Percentiles rank a stretch among this genome's conserved stretches.
Evolutionary conservation across 305 asterid species (phyloP).

Genomic region (Plantago coronopus): DNA sequence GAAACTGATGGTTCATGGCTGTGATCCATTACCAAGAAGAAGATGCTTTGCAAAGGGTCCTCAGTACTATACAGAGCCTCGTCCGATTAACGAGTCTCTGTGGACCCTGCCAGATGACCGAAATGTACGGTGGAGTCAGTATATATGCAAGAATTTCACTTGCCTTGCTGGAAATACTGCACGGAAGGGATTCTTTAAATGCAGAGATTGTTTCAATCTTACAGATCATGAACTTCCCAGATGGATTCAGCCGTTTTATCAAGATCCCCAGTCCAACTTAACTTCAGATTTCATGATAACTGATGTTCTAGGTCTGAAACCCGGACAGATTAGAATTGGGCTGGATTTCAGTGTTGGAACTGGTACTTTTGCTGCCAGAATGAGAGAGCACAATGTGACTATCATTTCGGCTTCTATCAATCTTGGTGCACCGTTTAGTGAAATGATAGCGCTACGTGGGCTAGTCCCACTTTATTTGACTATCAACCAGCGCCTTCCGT

Average conservation of each 20-base stretch:
- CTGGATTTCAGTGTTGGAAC: conserved; percentile 61
- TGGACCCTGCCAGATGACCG: conserved; percentile 53
- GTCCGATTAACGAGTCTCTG: conserved; percentile 37
- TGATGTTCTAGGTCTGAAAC: conserved; percentile 51
- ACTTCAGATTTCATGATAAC: conserved; percentile 43
- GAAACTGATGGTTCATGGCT: conserved; percentile 51
- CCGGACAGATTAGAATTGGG: conserved; percentile 47
- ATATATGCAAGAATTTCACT: conserved; percentile 54
- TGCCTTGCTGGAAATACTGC: conserved; percentile 38
- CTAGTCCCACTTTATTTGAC: conserved; percentile 58
- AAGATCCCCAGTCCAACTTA: conserved; percentile 26
- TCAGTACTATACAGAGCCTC: conserved; percentile 39
- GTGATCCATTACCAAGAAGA: conserved; percentile 64
- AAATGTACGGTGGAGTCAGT: conserved; percentile 53
- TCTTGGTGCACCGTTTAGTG: conserved; percentile 63
- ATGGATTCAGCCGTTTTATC: conserved; percentile 42
- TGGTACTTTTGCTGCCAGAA: conserved; percentile 60
- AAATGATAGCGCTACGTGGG: conserved; percentile 55
- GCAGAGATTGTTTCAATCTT: conserved; percentile 57
- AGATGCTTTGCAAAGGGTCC: conserved; percentile 55
- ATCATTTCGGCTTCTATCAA: conserved; percentile 48
- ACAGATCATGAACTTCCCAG: conserved; percentile 44
- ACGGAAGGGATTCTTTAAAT: conserved; percentile 53
- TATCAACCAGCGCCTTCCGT: conserved; percentile 59
- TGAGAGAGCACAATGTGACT: conserved; percentile 53